phyloP scores from a whole-genome alignment of 2,329 filamentous ascomycete genomes.

The Colletotrichum sidae region DNA sequence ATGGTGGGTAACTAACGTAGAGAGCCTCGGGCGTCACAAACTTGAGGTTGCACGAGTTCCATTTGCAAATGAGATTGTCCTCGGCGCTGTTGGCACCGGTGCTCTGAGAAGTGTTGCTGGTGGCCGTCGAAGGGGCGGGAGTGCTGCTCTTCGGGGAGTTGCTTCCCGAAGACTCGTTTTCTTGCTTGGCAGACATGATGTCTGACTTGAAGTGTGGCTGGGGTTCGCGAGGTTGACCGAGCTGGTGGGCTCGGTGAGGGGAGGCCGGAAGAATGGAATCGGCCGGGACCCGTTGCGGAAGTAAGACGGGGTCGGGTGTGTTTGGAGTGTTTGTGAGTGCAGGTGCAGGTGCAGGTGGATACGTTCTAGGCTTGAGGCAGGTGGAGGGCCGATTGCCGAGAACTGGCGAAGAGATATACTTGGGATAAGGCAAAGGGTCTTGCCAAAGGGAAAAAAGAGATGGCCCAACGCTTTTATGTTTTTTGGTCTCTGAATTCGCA shows the following conservation, averaged over 20 bases:
- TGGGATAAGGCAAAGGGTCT: slow-evolving; percentile 7
- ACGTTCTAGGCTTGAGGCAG: slow-evolving; percentile 14
- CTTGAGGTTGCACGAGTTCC: slow-evolving; percentile 69
- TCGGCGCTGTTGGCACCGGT: slow-evolving; percentile 48
- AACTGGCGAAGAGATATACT: slow-evolving; percentile 20
- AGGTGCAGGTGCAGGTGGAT: slow-evolving; percentile 32
- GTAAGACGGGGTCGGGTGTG: slow-evolving; percentile 1
- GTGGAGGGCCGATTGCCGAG: slow-evolving; percentile 29
- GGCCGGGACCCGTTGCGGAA: slow-evolving; percentile 18
- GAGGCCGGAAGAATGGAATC: slow-evolving; percentile 6
- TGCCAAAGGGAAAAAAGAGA: slow-evolving; percentile 13
- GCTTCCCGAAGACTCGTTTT: slow-evolving; percentile 51
- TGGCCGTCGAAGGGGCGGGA: slow-evolving; percentile 62
- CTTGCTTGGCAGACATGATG: slow-evolving; percentile 41
- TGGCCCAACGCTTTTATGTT: slow-evolving; percentile 37
- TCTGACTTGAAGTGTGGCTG: background rate
- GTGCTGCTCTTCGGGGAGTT: slow-evolving; percentile 65
- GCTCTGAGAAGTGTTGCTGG: slow-evolving; percentile 59
- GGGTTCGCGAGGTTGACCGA: slow-evolving; percentile 11
- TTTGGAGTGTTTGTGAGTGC: slow-evolving; percentile 10
- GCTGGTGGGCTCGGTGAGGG: slow-evolving; percentile 18
- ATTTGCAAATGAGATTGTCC: slow-evolving; percentile 71
- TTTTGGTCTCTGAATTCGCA: slow-evolving; percentile 22
- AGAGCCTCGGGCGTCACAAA: slow-evolving; percentile 68
- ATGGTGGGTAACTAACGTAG: slow-evolving; percentile 61